Percentiles rank a stretch among this genome's conserved stretches.
These are phyloP conservation scores for Lentinus tigrinus DNA, from an alignment of 768 basidiomycete species.

Conservation along the genomic window DNA sequence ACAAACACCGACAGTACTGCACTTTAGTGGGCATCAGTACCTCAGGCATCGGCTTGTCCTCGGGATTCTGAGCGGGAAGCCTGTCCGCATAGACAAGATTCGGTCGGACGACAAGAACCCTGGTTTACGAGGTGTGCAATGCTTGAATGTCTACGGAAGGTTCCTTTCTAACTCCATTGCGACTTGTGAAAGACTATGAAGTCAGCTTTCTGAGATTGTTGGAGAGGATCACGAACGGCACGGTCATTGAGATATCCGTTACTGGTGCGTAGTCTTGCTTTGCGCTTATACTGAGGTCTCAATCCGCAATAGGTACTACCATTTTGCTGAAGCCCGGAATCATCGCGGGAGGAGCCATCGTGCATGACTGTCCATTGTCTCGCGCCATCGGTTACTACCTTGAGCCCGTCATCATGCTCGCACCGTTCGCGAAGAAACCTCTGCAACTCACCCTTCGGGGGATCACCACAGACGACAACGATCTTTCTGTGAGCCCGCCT, in stretches of 20 bases:
- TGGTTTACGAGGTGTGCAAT: conserved; percentile 74
- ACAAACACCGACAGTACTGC: conserved; percentile 35
- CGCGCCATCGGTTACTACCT: conserved; percentile 93
- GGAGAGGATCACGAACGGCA: conserved; percentile 92
- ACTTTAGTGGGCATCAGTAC: conserved; percentile 79
- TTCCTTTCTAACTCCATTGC: neutral
- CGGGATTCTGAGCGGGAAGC: conserved; percentile 85
- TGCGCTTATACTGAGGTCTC: neutral
- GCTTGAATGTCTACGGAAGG: neutral
- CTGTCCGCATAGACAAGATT: conserved; percentile 83
- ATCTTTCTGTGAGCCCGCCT: conserved; percentile 70
- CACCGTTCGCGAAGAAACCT: conserved; percentile 89
- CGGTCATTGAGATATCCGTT: conserved; percentile 91
- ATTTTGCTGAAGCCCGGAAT: conserved; percentile 91
- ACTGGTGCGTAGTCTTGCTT: conserved; percentile 58
- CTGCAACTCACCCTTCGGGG: conserved; percentile 81
- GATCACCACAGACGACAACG: conserved; percentile 89
- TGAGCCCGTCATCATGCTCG: conserved; percentile 86
- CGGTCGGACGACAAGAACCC: conserved; percentile 92
- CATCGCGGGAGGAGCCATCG: conserved; percentile 76
- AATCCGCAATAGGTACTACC: conserved; percentile 66
- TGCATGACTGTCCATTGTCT: conserved; percentile 87
- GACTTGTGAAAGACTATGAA: conserved; percentile 70
- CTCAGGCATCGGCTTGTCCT: conserved; percentile 83
- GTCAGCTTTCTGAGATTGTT: conserved; percentile 83